Base-by-base conservation (phyloP, 768 basidiomycete genomes). In the Leccinum arenicola region DNA sequence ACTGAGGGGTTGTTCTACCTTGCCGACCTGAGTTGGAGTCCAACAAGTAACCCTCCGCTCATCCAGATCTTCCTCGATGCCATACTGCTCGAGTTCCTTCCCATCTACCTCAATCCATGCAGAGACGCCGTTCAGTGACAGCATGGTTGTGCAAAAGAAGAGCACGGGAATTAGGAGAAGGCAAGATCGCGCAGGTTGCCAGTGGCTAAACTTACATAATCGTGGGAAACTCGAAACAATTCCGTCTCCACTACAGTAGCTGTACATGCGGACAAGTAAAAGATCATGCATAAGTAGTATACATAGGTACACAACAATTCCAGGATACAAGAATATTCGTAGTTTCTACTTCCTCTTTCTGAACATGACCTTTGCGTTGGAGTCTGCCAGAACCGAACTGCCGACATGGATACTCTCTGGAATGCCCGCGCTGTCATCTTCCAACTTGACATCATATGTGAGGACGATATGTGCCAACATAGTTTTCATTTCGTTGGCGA, bases 391-490 rank as follows among this genome's bases (percentile, higher is more conserved):
- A 17, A 49, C 33, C 0, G 21, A 1, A 21, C 6, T 23, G 6
- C 45, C 50, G 8, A 48, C 3, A 17, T 17, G 9, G n/a, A 52
- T 25, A 48, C 19, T 5, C 12, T 11, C 25, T 6, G 33, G 25
- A 19, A 50, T 21, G 5, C 3, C 27, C 7, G 4, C 9, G 33
- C 21, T 35, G 10, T 48, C 53, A 27, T 54, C 29, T 31, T 31
- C 58, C 52, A 57, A 15, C 35, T 55, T 60, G 2, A 63, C 10
- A 35, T 63, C 61, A 19, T 63, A 63, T 2, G 52, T 21, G 70
- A 57, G 70, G n/a, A 83, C 60, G 4, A 83, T 50, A 56, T 79
- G 70, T 6, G 80, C 80, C 36, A 82, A 57, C 66, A 83, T 74
- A 0, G 74, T 65, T 64, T 83, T 82, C 66, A 82, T 64, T 56